Percentiles rank a stretch among this genome's conserved stretches.
Conservation (phyloP, 2,329 filamentous ascomycete genomes). For the Fusarium solani-melongenae region DNA sequence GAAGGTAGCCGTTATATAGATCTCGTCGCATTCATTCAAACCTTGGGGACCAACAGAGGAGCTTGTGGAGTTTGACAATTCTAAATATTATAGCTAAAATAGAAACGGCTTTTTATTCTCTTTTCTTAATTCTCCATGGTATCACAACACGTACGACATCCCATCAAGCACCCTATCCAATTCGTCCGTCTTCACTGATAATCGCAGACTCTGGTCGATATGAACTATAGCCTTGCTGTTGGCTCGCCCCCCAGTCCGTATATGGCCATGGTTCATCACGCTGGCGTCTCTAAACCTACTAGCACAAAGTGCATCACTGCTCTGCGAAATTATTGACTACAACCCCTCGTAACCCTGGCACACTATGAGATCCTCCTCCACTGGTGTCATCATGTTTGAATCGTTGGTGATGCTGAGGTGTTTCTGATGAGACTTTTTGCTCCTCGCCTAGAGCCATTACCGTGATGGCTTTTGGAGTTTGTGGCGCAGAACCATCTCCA, state of each 20-base stretch:
- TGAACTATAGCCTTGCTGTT: not conserved
- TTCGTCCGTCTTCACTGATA: not conserved
- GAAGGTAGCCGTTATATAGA: too few species aligned
- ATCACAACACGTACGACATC: not conserved
- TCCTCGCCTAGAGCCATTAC: conserved; percentile 41
- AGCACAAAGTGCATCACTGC: too few species aligned
- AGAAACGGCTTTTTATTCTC: not conserved
- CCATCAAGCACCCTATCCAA: not conserved
- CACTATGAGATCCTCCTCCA: too few species aligned
- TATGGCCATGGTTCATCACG: not conserved
- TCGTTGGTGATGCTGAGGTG: conserved; percentile 24
- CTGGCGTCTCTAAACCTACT: too few species aligned
- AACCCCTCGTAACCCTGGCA: too few species aligned
- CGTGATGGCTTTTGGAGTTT: conserved; percentile 45
- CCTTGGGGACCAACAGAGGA: too few species aligned
- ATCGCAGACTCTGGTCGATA: not conserved
- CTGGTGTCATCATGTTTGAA: too few species aligned
- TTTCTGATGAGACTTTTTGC: conserved; percentile 45
- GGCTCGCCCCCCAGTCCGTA: not conserved
- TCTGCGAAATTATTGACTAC: too few species aligned
- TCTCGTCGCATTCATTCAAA: too few species aligned
- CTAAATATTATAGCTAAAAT: too few species aligned
- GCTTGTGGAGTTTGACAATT: too few species aligned
- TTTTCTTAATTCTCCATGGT: not conserved
- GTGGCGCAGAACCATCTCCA: not conserved